Evolutionary conservation across 2,329 filamentous ascomycete genomes (phyloP).

Genomic region (Piedraia hortae): DNA sequence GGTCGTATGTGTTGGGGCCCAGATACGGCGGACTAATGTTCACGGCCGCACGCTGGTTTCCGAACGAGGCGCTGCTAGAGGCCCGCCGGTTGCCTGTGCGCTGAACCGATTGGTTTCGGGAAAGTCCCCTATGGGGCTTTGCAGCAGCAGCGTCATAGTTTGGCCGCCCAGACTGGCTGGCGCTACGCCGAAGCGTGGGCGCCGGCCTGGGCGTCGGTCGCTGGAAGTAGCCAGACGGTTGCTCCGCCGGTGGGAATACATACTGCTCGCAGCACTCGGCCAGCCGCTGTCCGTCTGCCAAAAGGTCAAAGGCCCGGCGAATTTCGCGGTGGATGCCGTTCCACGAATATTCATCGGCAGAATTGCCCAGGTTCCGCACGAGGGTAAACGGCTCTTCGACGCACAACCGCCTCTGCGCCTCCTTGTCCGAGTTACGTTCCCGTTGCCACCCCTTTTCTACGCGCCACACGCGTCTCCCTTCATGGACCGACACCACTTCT

Average conservation of each 20-base stretch:
- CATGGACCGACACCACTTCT: constrained; percentile 56
- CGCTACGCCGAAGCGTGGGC: constrained; percentile 23
- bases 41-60: constrained; percentile 13
- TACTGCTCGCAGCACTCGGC: constrained; percentile 68
- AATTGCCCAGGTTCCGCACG: constrained; percentile 74
- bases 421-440: constrained; percentile 18
- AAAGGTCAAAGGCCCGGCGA: constrained; percentile 58
- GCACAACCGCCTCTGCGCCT: constrained; percentile 45
- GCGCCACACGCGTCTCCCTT: constrained; percentile 53
- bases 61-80: constrained; percentile 26
- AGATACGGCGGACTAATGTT: constrained; percentile 17
- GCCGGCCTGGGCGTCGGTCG: constrained; percentile 28
- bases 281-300: constrained; percentile 47
- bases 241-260: constrained; percentile 62
- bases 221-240: constrained; percentile 20
- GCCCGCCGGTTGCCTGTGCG: constrained; percentile 25
- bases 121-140: constrained; percentile 12
- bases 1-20: constrained; percentile 14
- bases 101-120: constrained; percentile 21
- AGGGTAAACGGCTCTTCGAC: constrained; percentile 94
- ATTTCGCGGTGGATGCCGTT: constrained; percentile 74
- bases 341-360: constrained; percentile 84
- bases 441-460: constrained; percentile 72
- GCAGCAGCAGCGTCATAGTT: constrained; percentile 17
- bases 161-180: constrained; percentile 20